Evolutionary conservation across 83 land plant genomes (phyloP).

Genomic region (Picea engelmannii): DNA sequence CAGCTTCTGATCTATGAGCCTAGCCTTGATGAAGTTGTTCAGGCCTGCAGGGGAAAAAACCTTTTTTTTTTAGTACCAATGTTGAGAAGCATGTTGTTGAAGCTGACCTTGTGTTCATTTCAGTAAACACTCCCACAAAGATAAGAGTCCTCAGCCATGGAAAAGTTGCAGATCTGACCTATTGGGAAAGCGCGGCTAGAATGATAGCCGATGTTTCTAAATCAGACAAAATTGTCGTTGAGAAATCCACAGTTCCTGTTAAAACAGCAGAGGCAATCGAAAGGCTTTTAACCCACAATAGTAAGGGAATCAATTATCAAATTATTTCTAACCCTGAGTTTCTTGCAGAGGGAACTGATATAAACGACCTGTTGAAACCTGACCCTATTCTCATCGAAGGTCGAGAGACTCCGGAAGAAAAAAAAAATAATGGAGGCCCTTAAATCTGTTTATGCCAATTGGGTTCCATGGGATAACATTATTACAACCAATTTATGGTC

Average conservation of each 20-base stretch:
- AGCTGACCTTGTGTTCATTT: neutral
- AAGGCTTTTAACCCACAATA: neutral
- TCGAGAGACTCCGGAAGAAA: neutral
- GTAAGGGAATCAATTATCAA: neutral
- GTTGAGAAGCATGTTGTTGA: too few relatives aligned
- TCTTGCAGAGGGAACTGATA: slow-evolving; percentile 11
- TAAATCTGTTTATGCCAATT: slow-evolving; percentile 65
- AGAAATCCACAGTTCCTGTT: too few relatives aligned
- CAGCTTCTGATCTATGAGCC: slow-evolving; percentile 26
- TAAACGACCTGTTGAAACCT: neutral
- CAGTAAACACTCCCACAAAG: slow-evolving; percentile 26
- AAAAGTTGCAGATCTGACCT: slow-evolving; percentile 26
- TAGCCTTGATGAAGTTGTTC: too few relatives aligned
- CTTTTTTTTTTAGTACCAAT: too few relatives aligned
- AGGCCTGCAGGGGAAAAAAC: too few relatives aligned
- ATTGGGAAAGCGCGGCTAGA: slow-evolving; percentile 28
- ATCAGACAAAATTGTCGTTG: too few relatives aligned
- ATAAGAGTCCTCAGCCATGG: slow-evolving; percentile 17
- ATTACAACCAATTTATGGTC: slow-evolving; percentile 52
- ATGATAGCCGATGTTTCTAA: slow-evolving; percentile 22
- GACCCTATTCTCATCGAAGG: slow-evolving; percentile 4
- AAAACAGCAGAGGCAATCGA: neutral
- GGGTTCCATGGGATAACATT: slow-evolving; percentile 75
- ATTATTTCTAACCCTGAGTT: slow-evolving; percentile 3
- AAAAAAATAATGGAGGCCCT: slow-evolving; percentile 25